Evolutionary conservation across 2,329 filamentous ascomycete genomes (phyloP).

Genomic region (Phialocephala sp.): DNA sequence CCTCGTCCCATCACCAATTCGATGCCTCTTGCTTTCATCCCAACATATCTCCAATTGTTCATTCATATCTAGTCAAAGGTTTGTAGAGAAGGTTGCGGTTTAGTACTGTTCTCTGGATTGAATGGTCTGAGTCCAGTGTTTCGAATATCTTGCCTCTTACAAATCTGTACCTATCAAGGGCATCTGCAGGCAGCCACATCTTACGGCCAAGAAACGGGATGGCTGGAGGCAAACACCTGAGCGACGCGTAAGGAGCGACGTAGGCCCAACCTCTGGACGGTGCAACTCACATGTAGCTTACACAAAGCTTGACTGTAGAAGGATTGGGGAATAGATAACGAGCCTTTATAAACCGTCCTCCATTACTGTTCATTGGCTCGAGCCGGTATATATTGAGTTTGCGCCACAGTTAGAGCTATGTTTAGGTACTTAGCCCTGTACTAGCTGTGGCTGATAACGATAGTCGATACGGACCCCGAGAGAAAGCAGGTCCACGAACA

Average conservation of each 20-base stretch:
- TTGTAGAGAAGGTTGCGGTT: no score
- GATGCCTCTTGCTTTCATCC: no score
- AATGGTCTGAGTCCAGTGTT: no score
- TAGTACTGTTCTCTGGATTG: no score
- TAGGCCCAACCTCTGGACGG: conserved; percentile 1
- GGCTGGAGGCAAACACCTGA: conserved; percentile 7
- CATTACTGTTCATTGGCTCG: neutral
- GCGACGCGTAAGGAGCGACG: conserved; percentile 20
- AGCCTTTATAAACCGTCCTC: neutral
- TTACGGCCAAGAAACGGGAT: neutral
- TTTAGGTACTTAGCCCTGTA: neutral
- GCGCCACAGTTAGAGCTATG: conserved; percentile 16
- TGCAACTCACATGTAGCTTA: neutral
- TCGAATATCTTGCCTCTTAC: no score
- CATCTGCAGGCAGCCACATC: neutral
- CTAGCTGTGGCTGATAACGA: conserved; percentile 7
- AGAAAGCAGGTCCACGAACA: neutral
- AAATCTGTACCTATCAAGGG: neutral
- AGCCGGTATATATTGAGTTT: neutral
- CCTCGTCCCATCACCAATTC: no score
- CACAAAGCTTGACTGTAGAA: conserved; percentile 9
- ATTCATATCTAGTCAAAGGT: no score
- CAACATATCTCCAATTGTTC: no score
- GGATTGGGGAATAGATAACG: neutral
- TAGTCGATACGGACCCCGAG: conserved; percentile 2